Conservation (phyloP, 306 rosid species). For the Gastrolobium bilobum region DNA sequence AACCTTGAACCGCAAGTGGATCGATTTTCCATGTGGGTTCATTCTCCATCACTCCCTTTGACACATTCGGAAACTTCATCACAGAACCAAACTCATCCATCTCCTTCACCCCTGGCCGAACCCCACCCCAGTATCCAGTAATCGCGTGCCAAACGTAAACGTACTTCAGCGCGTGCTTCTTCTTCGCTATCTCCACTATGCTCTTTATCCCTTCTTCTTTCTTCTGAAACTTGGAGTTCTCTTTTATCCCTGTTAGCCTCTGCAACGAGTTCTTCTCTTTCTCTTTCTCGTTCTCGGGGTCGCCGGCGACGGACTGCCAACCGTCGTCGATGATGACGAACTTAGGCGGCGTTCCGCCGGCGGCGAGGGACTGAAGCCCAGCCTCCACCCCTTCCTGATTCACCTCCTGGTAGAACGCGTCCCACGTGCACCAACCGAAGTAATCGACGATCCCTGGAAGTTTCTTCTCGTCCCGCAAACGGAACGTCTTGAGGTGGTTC, state of each 20-base stretch:
- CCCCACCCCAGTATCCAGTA: conserved; percentile 98
- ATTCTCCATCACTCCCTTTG: conserved; percentile 72
- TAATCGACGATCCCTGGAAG: conserved; percentile 76
- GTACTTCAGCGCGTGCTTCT: conserved; percentile 67
- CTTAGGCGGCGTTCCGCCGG: conserved; percentile 80
- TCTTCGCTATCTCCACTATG: conserved; percentile 70
- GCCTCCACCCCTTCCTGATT: conserved; percentile 87
- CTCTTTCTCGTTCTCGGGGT: neutral
- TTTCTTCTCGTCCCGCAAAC: conserved; percentile 85
- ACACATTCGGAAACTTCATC: conserved; percentile 65
- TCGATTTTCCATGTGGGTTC: conserved; percentile 88
- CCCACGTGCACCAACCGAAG: conserved; percentile 98
- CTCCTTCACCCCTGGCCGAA: conserved; percentile 73
- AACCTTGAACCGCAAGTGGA: conserved; percentile 64
- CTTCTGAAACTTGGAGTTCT: conserved; percentile 74
- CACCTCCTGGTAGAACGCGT: conserved; percentile 88
- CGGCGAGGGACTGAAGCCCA: conserved; percentile 66
- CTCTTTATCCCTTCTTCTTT: conserved; percentile 72
- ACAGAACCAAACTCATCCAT: conserved; percentile 70
- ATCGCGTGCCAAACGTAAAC: conserved; percentile 98
- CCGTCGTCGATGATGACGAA: conserved; percentile 95
- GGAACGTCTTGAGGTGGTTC: conserved; percentile 72
- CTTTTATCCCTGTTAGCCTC: conserved; percentile 74
- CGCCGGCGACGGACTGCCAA: conserved; percentile 81
- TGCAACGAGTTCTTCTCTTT: conserved; percentile 26